Base-by-base conservation (phyloP, 108 stramenopile genomes). In the Cyclotella cryptica region DNA sequence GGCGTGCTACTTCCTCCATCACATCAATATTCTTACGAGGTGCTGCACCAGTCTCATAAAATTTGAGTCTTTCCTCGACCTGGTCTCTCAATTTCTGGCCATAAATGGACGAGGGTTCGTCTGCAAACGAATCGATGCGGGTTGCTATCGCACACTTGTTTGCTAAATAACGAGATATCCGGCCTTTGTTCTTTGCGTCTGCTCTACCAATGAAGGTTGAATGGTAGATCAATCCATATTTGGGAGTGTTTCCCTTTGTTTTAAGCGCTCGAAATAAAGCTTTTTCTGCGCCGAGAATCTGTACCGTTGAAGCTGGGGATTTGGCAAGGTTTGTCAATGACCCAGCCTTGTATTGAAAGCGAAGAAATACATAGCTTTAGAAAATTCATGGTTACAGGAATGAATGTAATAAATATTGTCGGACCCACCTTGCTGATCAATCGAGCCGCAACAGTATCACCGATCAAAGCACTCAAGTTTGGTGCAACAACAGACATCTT, bases 201-300 rank as follows among this genome's bases (percentile, higher is more conserved):
- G 99, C 98, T 17, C 98, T 97, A 51, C 98, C 98, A 69, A 99
- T 99, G 81, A 99, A 96, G 35, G 96, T 90, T 7, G 98, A 97
- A 78, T 99, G 98, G 80, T 98, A 99, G 71, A 99, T 99, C 42
- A 99, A 87, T 58, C 99, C 99, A 81, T 99, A 99, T 81, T 99
- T 99, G 40, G 99, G 99, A 49, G 99, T 99, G 83, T 99, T 98
- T 51, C 98, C 98, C 82, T 99, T 99, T 22, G 98, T 99, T 86
- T 99, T 99, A 7, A 99, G 93, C 11, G 99, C 99, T 69, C 99
- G 96, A 85, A 99, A 99, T 45, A 99, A 95, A 10, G 98, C 99
- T 90, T 99, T 99, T 83, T 99, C 99, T n/a, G 98, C 98, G 40
- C 99, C 99, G 67, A 99, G 87, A 70, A 99, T 99, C 81, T 99